Base-by-base conservation (phyloP, 2,329 filamentous ascomycete species). In the Talaromyces sp. region DNA sequence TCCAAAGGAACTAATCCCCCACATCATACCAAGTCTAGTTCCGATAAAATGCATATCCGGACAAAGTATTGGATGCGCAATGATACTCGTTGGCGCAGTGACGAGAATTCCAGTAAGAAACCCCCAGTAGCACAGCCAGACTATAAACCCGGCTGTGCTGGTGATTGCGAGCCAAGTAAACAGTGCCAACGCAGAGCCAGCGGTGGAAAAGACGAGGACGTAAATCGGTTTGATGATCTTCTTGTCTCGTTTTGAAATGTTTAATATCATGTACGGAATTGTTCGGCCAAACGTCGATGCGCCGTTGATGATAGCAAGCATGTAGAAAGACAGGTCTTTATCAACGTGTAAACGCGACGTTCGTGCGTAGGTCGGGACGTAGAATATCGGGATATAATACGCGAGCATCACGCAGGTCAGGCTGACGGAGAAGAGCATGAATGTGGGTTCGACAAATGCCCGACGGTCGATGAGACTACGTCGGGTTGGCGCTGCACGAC, bases 221-320 rank as follows among this genome's bases (percentile, higher is more conserved):
- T 88, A 86, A 1, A 88, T 63, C 0, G 82, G 78, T 0, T 85
- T 85, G 54, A 77, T 77, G 60, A 80, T 82, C 63, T 88, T 85
- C 0, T 82, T 85, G 4, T 47, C 17, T 4, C 36, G 11, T 28
- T 53, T 53, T 2, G 49, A 53, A 17, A 53, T 53, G 17, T 10
- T n/a, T 10, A 53, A 19, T 22, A 88, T 67, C 51, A 85, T 74
- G 4, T 84, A 85, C 0, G 86, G 85, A 2, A 84, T 73, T 51
- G 87, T 79, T 7, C 85, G 82, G 0, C 85, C 86, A 27, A 84
- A 78, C 0, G 81, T 80, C 0, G 84, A 86, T 1, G 85, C 83
- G 0, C 80, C 84, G 69, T 91, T 91, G 66, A 90, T 78, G 62
- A 91, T 85, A 2, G 88, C 82, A 2, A 91, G 75, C 22, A 90